phyloP scores from a whole-genome alignment of 2,329 filamentous ascomycete species.

The Gnomoniopsis sp. region DNA sequence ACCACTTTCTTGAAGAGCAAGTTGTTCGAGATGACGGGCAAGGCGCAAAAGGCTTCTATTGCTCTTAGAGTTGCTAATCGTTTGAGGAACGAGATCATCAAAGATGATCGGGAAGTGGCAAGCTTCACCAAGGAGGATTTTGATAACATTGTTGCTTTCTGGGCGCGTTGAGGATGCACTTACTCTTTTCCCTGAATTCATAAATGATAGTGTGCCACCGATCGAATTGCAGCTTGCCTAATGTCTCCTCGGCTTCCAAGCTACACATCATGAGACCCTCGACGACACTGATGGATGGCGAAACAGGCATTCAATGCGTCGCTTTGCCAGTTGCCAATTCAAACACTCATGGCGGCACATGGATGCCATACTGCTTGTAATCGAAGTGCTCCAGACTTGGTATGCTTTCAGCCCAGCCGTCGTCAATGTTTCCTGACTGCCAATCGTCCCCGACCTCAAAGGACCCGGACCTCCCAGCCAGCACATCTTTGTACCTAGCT shows the following conservation, averaged over 20 bases:
- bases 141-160: background rate
- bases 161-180: background rate
- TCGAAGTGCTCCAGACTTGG: conserved; percentile 30
- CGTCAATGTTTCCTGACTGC: conserved; percentile 31
- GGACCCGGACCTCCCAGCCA: conserved; percentile 28
- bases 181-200: too few species aligned
- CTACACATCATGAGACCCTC: background rate
- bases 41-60: background rate
- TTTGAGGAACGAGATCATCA: background rate
- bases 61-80: background rate
- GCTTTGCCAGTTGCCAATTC: background rate
- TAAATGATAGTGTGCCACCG: too few species aligned
- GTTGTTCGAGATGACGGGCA: background rate
- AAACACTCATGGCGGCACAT: background rate
- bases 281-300: too few species aligned
- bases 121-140: background rate
- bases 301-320: too few species aligned
- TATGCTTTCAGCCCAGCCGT: conserved; percentile 36
- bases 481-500: conserved; percentile 25
- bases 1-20: background rate
- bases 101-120: background rate
- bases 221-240: background rate
- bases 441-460: conserved; percentile 27
- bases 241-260: background rate
- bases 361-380: background rate